Evolutionary conservation across 495 filamentous ascomycete genomes (phyloP).

Genomic region (Aspergillus bertholletiae): DNA sequence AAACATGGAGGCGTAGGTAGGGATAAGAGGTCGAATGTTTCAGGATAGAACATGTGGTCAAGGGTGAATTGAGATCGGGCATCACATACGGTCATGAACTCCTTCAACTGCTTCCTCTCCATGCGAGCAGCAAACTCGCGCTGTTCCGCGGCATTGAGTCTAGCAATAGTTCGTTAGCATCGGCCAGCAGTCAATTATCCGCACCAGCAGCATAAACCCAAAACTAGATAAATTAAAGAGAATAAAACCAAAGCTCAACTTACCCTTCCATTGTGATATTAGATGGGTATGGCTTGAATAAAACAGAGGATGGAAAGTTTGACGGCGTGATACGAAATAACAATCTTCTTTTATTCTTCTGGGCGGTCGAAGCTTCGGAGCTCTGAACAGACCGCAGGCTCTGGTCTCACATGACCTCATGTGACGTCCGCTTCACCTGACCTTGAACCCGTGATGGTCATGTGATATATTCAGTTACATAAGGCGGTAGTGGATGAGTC

Average conservation of each 20-base stretch:
- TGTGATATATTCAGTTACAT: neutral
- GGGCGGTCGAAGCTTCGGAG: conserved; percentile 19
- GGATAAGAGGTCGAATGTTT: neutral
- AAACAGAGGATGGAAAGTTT: conserved; percentile 1
- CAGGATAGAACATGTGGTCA: neutral
- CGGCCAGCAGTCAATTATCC: neutral
- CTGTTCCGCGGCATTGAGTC: conserved; percentile 77
- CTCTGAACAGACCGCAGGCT: conserved; percentile 31
- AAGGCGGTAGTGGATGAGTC: neutral
- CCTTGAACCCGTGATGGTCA: neutral
- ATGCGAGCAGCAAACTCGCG: conserved; percentile 88
- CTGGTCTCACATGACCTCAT: conserved; percentile 18
- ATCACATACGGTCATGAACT: conserved; percentile 85
- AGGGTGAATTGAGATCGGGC: neutral
- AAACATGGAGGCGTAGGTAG: neutral
- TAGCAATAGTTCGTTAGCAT: conserved; percentile 12
- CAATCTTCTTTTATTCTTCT: conserved; percentile 1
- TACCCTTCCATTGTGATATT: conserved; percentile 44
- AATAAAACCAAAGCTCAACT: conserved; percentile 6
- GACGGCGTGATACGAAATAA: conserved; percentile 11
- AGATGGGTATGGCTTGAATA: neutral
- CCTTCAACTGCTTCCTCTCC: conserved; percentile 96
- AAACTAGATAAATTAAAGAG: neutral
- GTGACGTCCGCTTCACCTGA: conserved; percentile 14
- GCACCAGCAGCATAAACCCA: neutral